Base-by-base conservation (phyloP, 2,329 filamentous ascomycete species). In the Fusarium circinatum region DNA sequence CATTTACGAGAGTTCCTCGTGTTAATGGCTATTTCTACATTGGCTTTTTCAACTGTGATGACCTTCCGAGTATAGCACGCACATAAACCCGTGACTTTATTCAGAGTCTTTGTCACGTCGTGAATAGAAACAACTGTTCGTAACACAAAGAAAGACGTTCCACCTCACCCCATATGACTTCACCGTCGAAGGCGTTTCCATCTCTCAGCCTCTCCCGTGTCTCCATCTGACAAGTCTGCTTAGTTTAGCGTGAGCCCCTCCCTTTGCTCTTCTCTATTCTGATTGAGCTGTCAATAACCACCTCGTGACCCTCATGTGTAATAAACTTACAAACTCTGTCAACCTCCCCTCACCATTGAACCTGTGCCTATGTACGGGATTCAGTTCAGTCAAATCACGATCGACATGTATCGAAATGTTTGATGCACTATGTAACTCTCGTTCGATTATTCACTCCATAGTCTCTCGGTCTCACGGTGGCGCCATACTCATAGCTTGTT, bases 1-100 rank as follows among this genome's bases (percentile, higher is more conserved):
- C 67, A 74, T 74, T 74, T 74, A 52, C 71, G 68, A 66, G 60
- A 49, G 49, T 63, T 38, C 49, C 64, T 74, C 59, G 71, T 74
- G 63, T 74, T 68, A 42, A 52, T 44, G 54, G 47, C 24, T 42
- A 38, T 62, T 49, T 54, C 58, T 70, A 44, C 42, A 58, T 73
- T 56, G n/a, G 42, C 26, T 41, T 38, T 51, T 45, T 10, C 52
- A 70, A 65, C 45, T 52, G 41, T 42, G 38, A 68, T 62, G 45
- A 64, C 38, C 52, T 42, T 57, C 41, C 47, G 13, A 42, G 30
- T 59, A 70, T 42, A 69, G 17, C 38, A 34, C 24, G 22, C 41
- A 28, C 28, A 41, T 15, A 52, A 26, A n/a, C 65, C 56, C 34
- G 52, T 70, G 45, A 44, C 51, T 41, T 65, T 28, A 36, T 26